Conservation (phyloP, 495 filamentous ascomycete genomes). For the Penicillium nucicola region DNA sequence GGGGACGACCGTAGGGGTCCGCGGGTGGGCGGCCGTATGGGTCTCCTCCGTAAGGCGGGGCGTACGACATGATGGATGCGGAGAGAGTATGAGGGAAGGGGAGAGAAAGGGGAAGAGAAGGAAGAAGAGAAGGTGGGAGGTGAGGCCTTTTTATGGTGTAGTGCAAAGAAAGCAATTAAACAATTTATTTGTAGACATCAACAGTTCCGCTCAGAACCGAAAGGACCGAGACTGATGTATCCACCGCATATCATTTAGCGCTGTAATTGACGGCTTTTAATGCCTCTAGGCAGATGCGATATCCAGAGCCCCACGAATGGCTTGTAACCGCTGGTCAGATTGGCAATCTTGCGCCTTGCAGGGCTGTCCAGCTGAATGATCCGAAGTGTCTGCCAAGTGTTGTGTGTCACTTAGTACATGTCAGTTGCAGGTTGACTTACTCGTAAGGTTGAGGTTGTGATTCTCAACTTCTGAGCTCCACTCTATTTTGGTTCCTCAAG, state of each 20-base stretch:
- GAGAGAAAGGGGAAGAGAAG: background rate
- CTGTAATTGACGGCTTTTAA: background rate
- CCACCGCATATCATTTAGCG: slow-evolving; percentile 5
- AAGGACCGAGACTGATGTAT: background rate
- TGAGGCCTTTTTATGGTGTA: background rate
- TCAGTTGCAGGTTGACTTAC: too few relatives aligned
- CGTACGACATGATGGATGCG: slow-evolving; percentile 20
- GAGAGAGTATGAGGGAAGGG: slow-evolving; percentile 11
- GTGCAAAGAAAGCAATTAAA: slow-evolving; percentile 3
- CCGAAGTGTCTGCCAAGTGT: background rate
- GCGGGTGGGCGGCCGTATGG: slow-evolving; percentile 4
- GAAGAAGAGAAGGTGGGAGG: background rate
- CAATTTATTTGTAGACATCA: slow-evolving; percentile 1
- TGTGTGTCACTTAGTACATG: background rate
- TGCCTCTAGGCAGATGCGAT: slow-evolving; percentile 22
- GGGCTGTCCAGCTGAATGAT: background rate
- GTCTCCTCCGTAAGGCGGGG: slow-evolving; percentile 22
- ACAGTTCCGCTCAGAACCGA: slow-evolving; percentile 10
- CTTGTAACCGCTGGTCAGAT: background rate
- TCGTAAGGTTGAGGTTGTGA: too few relatives aligned
- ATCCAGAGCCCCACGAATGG: background rate
- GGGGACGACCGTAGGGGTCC: slow-evolving; percentile 20
- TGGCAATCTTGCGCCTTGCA: slow-evolving; percentile 3
- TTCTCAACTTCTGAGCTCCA: background rate
- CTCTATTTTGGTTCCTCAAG: background rate